phyloP scores from a whole-genome alignment of 768 basidiomycete genomes.

The Suillus paluster region DNA sequence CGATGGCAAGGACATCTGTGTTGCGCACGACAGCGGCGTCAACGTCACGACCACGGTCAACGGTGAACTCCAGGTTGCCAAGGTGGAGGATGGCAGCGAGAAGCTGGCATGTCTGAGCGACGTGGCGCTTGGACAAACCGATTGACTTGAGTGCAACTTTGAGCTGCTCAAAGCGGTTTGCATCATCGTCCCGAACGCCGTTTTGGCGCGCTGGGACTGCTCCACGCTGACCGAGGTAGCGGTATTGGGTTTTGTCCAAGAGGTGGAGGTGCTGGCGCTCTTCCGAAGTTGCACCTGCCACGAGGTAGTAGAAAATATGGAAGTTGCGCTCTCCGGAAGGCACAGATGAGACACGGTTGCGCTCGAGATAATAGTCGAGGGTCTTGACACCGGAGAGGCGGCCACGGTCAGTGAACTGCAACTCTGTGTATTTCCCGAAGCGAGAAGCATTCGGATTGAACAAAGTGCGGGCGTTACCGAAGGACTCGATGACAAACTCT shows the following conservation, averaged over 20 bases:
- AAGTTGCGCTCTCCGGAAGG: constrained; percentile 95
- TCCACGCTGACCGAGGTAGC: constrained; percentile 81
- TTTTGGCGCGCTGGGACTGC: constrained; percentile 45
- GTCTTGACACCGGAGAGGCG: constrained; percentile 90
- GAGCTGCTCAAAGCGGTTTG: constrained; percentile 88
- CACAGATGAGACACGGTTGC: constrained; percentile 84
- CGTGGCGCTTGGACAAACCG: constrained; percentile 91
- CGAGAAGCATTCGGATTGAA: constrained; percentile 96
- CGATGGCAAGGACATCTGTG: constrained; percentile 76
- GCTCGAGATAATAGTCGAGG: constrained; percentile 94
- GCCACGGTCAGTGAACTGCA: constrained; percentile 94
- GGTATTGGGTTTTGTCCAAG: constrained; percentile 77
- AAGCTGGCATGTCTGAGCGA: constrained; percentile 94
- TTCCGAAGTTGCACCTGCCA: constrained; percentile 87
- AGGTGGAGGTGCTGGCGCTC: constrained; percentile 90
- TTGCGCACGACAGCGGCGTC: constrained; percentile 95
- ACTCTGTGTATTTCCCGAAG: constrained; percentile 97
- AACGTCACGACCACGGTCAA: constrained; percentile 82
- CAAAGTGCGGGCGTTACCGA: constrained; percentile 90
- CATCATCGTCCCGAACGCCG: constrained; percentile 75
- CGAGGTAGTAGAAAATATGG: constrained; percentile 97
- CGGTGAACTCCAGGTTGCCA: constrained; percentile 91
- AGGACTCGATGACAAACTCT: constrained; percentile 94
- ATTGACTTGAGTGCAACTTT: constrained; percentile 93
- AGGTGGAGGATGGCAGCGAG: constrained; percentile 95